Base-by-base conservation (phyloP, 306 rosid species). In the Carpinus fangiana region DNA sequence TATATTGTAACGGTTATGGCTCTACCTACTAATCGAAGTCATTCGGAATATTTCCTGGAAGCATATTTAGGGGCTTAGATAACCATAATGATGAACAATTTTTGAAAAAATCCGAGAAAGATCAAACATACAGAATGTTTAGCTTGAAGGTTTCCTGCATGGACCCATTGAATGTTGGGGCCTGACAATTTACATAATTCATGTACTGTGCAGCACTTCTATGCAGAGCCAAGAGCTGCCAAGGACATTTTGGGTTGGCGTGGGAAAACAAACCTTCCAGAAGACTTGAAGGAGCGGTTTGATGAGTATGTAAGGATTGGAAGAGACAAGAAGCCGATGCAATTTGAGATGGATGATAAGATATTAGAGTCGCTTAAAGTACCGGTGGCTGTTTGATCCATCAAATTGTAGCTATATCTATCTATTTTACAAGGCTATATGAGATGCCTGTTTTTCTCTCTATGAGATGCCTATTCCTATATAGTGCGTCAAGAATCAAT, bases 141-240 rank as follows among this genome's bases (percentile, higher is more conserved):
- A 36, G 43, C 34, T 31, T 31, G 34, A 31, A 31, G 34, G 34
- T 31, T 2, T 31, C 34, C 34, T 31, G 34, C 34, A 31, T 31
- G 34, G 34, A 31, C 34, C 34, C 34, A 31, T 31, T 31, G 34
- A 38, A 38, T 64, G 17, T 64, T 65, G 73, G 17, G 26, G 74
- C 74, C 68, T 71, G 52, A 75, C 72, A 45, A 73, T 51, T 64
- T 34, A 57, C 59, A 41, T 64, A 12, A 50, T 79, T 43, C 50
- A 6, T 73, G 72, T 64, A 52, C 77, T 69, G 69, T 83, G 91
- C 94, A 91, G 98, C 98, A 95, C 87, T 93, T 95, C 85, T 93
- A 91, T 70, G 93, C 99, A 4, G 98, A 95, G 68, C 98, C 99
- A 31, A 92, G 97, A 87, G 98, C 98, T 67, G 99, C 98, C 34